Conservation (phyloP, 768 basidiomycete species). For the Auriculariales sp. region DNA sequence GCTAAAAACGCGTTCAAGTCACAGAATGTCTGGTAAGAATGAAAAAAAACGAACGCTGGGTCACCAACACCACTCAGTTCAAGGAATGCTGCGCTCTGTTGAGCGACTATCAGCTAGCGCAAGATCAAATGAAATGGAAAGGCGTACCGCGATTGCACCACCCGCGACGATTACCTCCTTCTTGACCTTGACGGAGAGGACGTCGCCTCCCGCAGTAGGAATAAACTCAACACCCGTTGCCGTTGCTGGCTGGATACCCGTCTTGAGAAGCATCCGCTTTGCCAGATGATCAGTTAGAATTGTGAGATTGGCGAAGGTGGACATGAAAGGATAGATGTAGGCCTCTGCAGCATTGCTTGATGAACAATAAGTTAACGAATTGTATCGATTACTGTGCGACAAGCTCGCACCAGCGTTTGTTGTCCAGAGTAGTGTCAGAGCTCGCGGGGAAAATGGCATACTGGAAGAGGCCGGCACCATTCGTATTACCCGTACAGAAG, state of each 20-base stretch:
- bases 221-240: slow-evolving; percentile 24
- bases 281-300: background rate
- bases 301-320: background rate
- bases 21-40: background rate
- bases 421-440: background rate
- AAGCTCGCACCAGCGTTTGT: background rate
- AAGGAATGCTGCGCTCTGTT: slow-evolving; percentile 12
- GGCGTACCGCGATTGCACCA: slow-evolving; percentile 8
- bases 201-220: slow-evolving; percentile 9
- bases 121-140: slow-evolving; percentile 4
- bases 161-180: slow-evolving; percentile 19
- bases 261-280: background rate
- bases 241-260: slow-evolving; percentile 4
- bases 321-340: background rate
- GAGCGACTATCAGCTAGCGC: background rate
- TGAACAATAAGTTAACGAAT: too few relatives aligned
- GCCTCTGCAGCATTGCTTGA: background rate
- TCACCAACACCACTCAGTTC: slow-evolving; percentile 26
- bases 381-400: background rate
- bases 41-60: background rate
- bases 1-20: background rate
- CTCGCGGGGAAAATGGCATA: background rate
- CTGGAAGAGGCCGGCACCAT: background rate
- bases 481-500: background rate
- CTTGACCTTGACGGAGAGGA: slow-evolving; percentile 19